Evolutionary conservation across 2,329 filamentous ascomycete genomes (phyloP).

Genomic region (Aspergillus hiratsukae): DNA sequence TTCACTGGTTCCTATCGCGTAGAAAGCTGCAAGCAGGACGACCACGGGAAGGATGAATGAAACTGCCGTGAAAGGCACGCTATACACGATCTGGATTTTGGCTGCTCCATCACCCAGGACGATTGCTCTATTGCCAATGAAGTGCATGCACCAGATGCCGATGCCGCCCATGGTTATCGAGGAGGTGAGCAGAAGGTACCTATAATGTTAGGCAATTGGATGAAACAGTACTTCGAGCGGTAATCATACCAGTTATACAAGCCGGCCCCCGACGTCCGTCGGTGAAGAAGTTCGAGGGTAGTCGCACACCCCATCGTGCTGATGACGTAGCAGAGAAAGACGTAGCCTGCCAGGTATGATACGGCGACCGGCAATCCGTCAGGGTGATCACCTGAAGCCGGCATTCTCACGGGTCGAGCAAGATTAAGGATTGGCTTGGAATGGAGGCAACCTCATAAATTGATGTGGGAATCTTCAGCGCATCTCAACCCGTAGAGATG

Average conservation of each 20-base stretch:
- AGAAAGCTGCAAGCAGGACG: constrained; percentile 69
- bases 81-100: constrained; percentile 70
- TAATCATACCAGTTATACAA: constrained; percentile 61
- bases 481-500: not conserved
- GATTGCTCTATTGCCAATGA: constrained; percentile 76
- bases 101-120: constrained; percentile 60
- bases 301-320: constrained; percentile 73
- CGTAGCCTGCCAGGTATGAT: constrained; percentile 53
- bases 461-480: not conserved
- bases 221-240: not conserved
- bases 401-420: constrained; percentile 16
- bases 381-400: constrained; percentile 5
- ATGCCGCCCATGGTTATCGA: constrained; percentile 70
- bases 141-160: constrained; percentile 76
- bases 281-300: constrained; percentile 75
- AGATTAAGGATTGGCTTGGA: not conserved
- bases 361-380: constrained; percentile 12
- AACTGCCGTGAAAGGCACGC: constrained; percentile 63
- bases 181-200: constrained; percentile 60
- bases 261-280: constrained; percentile 65
- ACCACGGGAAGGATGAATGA: constrained; percentile 77
- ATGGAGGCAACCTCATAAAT: not conserved
- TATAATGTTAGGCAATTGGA: constrained; percentile 24
- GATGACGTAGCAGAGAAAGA: constrained; percentile 63
- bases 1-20: constrained; percentile 60